Evolutionary conservation across 805 yeast species (phyloP), one percentile per base, ranked within the genome.

Genomic region (Candida odintsovae): DNA sequence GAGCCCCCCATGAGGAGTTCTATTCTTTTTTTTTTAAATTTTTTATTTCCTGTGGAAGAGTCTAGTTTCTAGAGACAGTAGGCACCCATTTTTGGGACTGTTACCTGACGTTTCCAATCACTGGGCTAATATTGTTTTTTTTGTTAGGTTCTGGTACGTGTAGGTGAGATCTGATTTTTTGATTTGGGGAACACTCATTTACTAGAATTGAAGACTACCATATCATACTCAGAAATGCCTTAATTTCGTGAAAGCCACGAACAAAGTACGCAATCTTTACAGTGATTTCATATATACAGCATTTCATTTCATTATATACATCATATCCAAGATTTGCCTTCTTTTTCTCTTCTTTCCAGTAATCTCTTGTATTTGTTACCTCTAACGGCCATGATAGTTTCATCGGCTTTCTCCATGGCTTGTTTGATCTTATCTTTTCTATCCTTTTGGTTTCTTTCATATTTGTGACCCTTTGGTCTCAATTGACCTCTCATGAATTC

Each of bases 381-480:
- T 51, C 53, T 58, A 28, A 55, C 82, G 50, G 76, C 80, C 43
- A 79, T 58, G 51, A 89, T 80, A 52, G 77, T 75, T 45, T 80
- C 76, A 65, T 90, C 96, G 48, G 78, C 82, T 50, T 75, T 71
- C 40, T 68, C 77, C 56, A 87, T 64, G 26, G 94, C 96, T 42
- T 78, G 82, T 29, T 70, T 71, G 64, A 86, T 81, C 57, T 74
- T 77, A 50, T 70, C 71, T 64, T 77, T 69, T 64, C 88, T 82
- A 20, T 67, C 79, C 12, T 71, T 79, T 49, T 73, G 72, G 39
- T 75, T 76, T 63, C 89, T 76, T 66, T 90, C 95, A 76, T 89
- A 79, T 67, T 82, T 83, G 55, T 81, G 84, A 39, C 89, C 86
- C 77, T 88, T 88, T 58, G 89, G 95, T 60, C 69, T 70, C 59